phyloP scores from a whole-genome alignment of 495 filamentous ascomycete species.

The Venustampulla echinocandica region DNA sequence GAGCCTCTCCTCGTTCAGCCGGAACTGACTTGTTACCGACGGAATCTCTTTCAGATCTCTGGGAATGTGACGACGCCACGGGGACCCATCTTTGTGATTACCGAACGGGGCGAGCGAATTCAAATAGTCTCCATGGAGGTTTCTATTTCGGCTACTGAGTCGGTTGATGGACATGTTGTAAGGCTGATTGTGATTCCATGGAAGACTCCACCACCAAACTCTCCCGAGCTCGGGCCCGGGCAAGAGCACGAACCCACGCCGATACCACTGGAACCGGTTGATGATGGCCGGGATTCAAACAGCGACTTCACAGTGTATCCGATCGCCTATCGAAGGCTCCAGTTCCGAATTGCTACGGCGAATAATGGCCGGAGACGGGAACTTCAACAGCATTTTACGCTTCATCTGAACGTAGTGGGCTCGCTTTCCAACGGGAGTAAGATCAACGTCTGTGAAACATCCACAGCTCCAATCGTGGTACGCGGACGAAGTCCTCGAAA shows the following conservation, averaged over 20 bases:
- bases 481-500: slow-evolving; percentile 71
- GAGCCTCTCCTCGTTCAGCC: slow-evolving; percentile 57
- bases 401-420: slow-evolving; percentile 64
- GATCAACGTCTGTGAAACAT: slow-evolving; percentile 59
- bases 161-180: slow-evolving; percentile 79
- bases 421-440: slow-evolving; percentile 62
- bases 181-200: slow-evolving; percentile 92
- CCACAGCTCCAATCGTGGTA: slow-evolving; percentile 69
- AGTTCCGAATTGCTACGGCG: slow-evolving; percentile 71
- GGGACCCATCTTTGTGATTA: slow-evolving; percentile 65
- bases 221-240: slow-evolving; percentile 45
- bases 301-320: slow-evolving; percentile 77
- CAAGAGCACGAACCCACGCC: slow-evolving; percentile 49
- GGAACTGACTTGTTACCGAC: slow-evolving; percentile 87
- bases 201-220: slow-evolving; percentile 82
- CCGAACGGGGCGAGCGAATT: slow-evolving; percentile 73
- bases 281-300: slow-evolving; percentile 41
- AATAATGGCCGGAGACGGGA: slow-evolving; percentile 72
- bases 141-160: slow-evolving; percentile 80
- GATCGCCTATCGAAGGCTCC: slow-evolving; percentile 80
- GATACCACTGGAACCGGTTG: slow-evolving; percentile 67
- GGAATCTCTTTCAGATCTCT: slow-evolving; percentile 88
- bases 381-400: slow-evolving; percentile 73
- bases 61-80: slow-evolving; percentile 76
- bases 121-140: slow-evolving; percentile 76